Evolutionary conservation across 352 stramenopile genomes (phyloP).

Genomic region (Halophytophthora polymorphica): DNA sequence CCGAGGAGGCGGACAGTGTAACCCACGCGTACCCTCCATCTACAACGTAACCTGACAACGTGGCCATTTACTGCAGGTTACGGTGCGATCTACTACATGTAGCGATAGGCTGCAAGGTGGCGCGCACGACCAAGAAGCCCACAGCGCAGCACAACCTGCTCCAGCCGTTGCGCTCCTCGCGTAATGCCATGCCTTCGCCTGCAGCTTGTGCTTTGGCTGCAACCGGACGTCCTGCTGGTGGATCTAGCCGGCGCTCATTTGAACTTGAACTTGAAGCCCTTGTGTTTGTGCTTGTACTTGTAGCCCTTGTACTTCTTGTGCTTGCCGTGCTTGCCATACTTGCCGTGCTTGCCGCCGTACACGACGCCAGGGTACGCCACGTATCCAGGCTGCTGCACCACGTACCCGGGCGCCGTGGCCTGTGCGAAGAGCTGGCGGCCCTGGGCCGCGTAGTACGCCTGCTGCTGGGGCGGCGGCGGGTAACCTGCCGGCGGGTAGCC

Average conservation of each 20-base stretch:
- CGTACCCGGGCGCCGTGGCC: constrained; percentile 44
- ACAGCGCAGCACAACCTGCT: too few relatives aligned
- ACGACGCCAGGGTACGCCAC: constrained; percentile 60
- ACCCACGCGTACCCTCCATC: too few relatives aligned
- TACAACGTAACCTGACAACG: too few relatives aligned
- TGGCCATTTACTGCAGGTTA: too few relatives aligned
- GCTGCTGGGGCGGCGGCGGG: constrained; percentile 33
- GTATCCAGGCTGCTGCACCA: constrained; percentile 44
- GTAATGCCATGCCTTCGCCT: too few relatives aligned
- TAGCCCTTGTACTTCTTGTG: constrained; percentile 51
- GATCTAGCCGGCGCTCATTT: too few relatives aligned
- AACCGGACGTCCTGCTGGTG: too few relatives aligned
- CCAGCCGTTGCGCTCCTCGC: too few relatives aligned
- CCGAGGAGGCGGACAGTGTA: background rate
- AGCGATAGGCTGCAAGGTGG: too few relatives aligned
- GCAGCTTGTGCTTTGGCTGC: too few relatives aligned
- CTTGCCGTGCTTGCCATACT: constrained; percentile 59
- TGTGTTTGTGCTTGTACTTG: constrained; percentile 41
- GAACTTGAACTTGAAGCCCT: constrained; percentile 56
- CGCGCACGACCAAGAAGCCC: too few relatives aligned
- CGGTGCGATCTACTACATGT: too few relatives aligned
- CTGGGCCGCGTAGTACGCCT: constrained; percentile 68
- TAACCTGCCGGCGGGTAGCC: constrained; percentile 28
- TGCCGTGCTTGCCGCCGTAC: constrained; percentile 43
- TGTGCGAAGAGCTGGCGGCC: constrained; percentile 69